These are phyloP conservation scores for Cercophora scortea DNA, from an alignment of 495 filamentous ascomycete species.

Conservation along the genomic window DNA sequence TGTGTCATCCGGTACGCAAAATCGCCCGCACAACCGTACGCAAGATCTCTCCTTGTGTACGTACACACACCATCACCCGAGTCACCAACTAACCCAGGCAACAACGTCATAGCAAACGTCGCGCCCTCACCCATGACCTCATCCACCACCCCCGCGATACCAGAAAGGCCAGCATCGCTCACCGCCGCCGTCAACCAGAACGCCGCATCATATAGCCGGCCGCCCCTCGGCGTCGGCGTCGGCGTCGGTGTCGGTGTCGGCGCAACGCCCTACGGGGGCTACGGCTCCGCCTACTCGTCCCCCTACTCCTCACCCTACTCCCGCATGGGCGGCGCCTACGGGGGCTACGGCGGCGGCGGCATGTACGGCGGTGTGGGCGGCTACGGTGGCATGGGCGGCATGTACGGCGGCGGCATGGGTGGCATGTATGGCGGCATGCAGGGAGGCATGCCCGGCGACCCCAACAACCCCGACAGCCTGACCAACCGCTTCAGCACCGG, in stretches of 20 bases:
- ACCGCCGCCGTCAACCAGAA: conserved; percentile 74
- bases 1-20: conserved; percentile 42
- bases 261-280: conserved; percentile 52
- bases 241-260: conserved; percentile 15
- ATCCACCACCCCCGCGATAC: conserved; percentile 61
- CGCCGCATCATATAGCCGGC: conserved; percentile 66
- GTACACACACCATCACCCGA: too few relatives aligned
- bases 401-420: conserved; percentile 58
- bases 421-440: conserved; percentile 51
- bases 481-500: conserved; percentile 84
- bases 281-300: conserved; percentile 38
- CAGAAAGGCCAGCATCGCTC: conserved; percentile 68
- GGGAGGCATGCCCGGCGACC: conserved; percentile 54
- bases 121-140: conserved; percentile 33
- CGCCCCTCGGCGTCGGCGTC: conserved; percentile 12
- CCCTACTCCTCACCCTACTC: conserved; percentile 43
- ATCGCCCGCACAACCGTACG: conserved; percentile 9
- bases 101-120: neutral
- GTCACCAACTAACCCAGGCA: conserved; percentile 11
- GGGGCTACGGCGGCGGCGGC: conserved; percentile 25
- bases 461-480: conserved; percentile 87
- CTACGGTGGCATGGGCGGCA: conserved; percentile 42
- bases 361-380: conserved; percentile 33
- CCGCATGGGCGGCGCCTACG: conserved; percentile 38
- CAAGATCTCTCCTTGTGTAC: conserved; percentile 24